Evolutionary conservation across 306 rosid genomes (phyloP), one percentile per base, ranked within the genome.

Genomic region (Prunus kanzakura): DNA sequence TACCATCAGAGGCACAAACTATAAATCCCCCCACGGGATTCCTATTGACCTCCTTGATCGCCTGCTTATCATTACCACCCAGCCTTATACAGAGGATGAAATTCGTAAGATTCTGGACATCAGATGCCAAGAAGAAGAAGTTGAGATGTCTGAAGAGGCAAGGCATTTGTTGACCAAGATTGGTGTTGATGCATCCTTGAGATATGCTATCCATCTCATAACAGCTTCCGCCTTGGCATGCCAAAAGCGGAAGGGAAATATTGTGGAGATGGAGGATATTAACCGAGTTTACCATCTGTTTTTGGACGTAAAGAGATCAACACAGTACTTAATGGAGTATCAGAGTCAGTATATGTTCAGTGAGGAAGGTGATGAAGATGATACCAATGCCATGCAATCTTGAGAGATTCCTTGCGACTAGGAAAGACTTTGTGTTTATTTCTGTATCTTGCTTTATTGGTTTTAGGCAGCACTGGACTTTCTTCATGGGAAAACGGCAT

Each of bases 11-110:
- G 99, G 99, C 86, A 95, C 99, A 15, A 92, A 88, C 73, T 92
- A 95, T 88, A 95, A 88, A 82, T 95, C 99, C 69, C 96, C 97
- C 5, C 98, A 95, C 35, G 98, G 98, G 72, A 95, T 95, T 81
- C 98, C 97, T 23, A 89, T 92, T 3, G 97, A 95, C 76, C 89
- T 95, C 43, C 97, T 92, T n/a, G 97, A 92, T 78, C 97, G 98
- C 47, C 86, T 95, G 2, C 98, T 95, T 70, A 95, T 95, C 60
- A 92, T 95, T 81, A 75, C 91, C 52, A 95, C 99, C 78, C 93
- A 92, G 74, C 99, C 99, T 61, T 95, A 92, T 8, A 83, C 96
- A 0, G 91, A 87, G 75, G 91, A 88, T 46, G 99, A 95, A 54
- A 95, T 95, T 74, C 89, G 87, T 62, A 84, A 88, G 82, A 95